These are phyloP conservation scores for Coccomyxa subellipsoidea DNA, from an alignment of 163 green algal genomes.

Conservation along the genomic window DNA sequence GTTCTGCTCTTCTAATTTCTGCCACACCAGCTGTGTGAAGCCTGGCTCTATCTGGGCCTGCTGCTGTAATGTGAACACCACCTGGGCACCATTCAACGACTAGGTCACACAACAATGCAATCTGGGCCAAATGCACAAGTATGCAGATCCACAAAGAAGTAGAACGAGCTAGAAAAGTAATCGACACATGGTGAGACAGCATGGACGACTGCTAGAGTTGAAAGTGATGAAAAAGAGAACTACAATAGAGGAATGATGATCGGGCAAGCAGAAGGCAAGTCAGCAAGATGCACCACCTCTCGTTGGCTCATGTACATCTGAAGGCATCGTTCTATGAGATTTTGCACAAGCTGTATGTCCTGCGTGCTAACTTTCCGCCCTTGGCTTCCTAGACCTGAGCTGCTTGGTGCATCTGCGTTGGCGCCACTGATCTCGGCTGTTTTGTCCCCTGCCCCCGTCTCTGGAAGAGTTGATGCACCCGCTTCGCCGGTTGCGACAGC, in stretches of 20 bases:
- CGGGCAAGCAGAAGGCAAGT: not conserved
- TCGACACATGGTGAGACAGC: not conserved
- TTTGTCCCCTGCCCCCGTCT: not conserved
- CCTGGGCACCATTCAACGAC: not conserved
- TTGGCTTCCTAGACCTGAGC: not conserved
- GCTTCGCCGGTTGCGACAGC: not conserved
- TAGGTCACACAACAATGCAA: not conserved
- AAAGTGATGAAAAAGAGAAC: not conserved
- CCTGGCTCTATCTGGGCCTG: conserved; percentile 71
- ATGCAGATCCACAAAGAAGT: too few relatives aligned
- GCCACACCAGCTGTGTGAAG: conserved; percentile 86
- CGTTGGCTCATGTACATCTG: conserved; percentile 89
- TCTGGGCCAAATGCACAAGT: too few relatives aligned
- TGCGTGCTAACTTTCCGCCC: conserved; percentile 30
- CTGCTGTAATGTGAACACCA: conserved; percentile 53
- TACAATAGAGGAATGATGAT: not conserved
- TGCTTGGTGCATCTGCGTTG: not conserved
- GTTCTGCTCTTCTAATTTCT: conserved; percentile 96
- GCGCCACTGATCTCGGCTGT: not conserved
- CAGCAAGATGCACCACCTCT: conserved; percentile 31
- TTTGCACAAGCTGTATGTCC: conserved; percentile 88
- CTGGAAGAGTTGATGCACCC: not conserved
- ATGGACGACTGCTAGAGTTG: too few relatives aligned
- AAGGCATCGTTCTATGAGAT: conserved; percentile 90
- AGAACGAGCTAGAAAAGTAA: not conserved